These are phyloP conservation scores for Ceratobasidium sp. DNA, from an alignment of 1,284 basidiomycete genomes.

Conservation along the genomic window DNA sequence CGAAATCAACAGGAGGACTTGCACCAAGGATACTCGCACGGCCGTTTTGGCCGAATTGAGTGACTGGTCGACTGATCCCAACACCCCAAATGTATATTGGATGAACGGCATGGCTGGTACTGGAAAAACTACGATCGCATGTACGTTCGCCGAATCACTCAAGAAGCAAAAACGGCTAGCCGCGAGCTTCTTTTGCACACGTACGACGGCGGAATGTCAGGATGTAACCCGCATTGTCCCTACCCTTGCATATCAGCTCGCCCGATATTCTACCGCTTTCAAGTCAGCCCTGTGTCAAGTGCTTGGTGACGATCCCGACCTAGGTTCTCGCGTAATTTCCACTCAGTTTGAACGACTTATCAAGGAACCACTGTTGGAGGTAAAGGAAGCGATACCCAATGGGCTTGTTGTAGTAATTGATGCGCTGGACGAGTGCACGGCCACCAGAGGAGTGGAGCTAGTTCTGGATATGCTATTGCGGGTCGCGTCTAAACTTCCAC, in stretches of 20 bases:
- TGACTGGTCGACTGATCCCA: background rate
- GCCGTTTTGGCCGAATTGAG: background rate
- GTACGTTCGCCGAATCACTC: background rate
- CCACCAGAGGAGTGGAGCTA: background rate
- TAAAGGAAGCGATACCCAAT: background rate
- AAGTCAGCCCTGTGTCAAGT: background rate
- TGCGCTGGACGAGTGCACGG: background rate
- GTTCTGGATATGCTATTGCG: background rate
- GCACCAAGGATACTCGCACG: background rate
- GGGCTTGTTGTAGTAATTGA: background rate
- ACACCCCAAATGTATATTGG: background rate
- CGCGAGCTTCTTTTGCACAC: too few relatives aligned
- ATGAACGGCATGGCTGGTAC: slow-evolving; percentile 13
- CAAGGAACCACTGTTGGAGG: background rate
- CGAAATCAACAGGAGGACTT: background rate
- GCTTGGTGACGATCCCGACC: background rate
- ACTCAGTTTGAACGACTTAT: background rate
- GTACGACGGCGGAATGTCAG: too few relatives aligned
- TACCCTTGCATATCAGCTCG: too few relatives aligned
- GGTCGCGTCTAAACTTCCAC: background rate
- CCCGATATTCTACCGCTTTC: background rate
- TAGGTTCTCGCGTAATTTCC: background rate
- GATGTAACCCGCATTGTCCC: too few relatives aligned
- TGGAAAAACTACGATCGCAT: background rate
- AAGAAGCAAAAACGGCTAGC: background rate